Evolutionary conservation across 2,329 filamentous ascomycete genomes (phyloP), one percentile per base, ranked within the genome.

Genomic region (Colletotrichum aenigma): DNA sequence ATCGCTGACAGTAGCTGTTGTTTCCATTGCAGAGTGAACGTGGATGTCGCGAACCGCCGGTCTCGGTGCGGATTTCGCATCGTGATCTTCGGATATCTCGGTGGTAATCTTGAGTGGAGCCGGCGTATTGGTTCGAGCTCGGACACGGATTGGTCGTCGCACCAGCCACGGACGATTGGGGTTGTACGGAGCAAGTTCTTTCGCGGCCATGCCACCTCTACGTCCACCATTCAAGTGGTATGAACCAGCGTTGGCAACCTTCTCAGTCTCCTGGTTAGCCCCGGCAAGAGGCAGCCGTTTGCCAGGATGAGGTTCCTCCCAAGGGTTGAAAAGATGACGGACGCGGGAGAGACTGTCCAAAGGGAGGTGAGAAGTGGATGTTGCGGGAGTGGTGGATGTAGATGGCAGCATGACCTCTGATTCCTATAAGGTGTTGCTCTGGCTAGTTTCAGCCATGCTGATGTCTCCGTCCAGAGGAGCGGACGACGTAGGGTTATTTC

Each of bases 341-440:
- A 73, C 76, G 67, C 78, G 71, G 28, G 65, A 74, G 71, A 70
- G 60, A 58, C 69, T 68, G 77, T 76, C 78, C 60, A 77, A 64
- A 70, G 76, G 68, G 70, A 74, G 67, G 71, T 74, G 76, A 77
- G 70, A 75, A 70, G 71, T 72, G 60, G 77, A 72, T 67, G 79
- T 75, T 74, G 78, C 77, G 78, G 79, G 78, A 76, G 81, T 80
- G 78, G 83, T 82, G 83, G 84, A 79, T 81, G 82, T 82, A 81
- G 86, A 85, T 85, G 84, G 84, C 86, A 88, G 85, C 87, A 88
- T 87, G 89, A 86, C 90, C 90, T 91, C 88, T 85, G 82, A 88
- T 84, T 87, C 86, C 91, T 89, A 93, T 89, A 89, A 89, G 61
- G 84, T 83, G 79, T 83, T 83, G 64, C 82, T 83, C 76, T 81